A percentile compares a stretch with the other conserved stretches of the same genome.
Conservation (phyloP, 2,329 filamentous ascomycete genomes). For the Lachnellula subtilissima region DNA sequence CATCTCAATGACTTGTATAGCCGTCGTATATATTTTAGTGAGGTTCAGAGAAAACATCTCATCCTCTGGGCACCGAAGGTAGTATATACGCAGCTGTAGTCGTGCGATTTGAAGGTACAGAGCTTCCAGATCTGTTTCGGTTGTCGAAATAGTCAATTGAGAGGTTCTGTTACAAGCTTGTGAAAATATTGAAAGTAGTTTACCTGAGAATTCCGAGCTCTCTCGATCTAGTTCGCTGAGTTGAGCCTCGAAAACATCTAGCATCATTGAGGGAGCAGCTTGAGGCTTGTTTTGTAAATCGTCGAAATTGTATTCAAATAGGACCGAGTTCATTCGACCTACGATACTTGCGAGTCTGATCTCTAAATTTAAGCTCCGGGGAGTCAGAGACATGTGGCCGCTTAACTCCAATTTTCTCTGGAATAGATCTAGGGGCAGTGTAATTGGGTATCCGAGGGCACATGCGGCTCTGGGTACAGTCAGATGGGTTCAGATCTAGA, state of each 20-base stretch:
- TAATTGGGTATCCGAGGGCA: constrained; percentile 11
- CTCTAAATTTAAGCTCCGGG: constrained; percentile 3
- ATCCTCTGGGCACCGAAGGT: constrained; percentile 8
- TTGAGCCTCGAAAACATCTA: constrained; percentile 12
- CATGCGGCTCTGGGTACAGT: constrained; percentile 7
- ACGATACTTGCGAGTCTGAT: constrained; percentile 8
- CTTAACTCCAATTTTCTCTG: constrained; percentile 7
- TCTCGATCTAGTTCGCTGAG: constrained; percentile 6
- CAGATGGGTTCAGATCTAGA: not conserved
- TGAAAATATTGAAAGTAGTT: no score
- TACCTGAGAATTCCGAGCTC: constrained; percentile 3
- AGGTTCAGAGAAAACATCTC: constrained; percentile 7
- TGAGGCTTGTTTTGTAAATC: constrained; percentile 9
- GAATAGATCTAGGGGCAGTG: constrained; percentile 8
- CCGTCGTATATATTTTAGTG: constrained; percentile 9
- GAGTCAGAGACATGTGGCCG: constrained; percentile 4
- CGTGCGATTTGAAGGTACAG: constrained; percentile 8
- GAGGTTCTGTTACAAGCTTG: not conserved
- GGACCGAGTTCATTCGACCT: constrained; percentile 7
- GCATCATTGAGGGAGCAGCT: constrained; percentile 10
- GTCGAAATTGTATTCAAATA: constrained; percentile 11
- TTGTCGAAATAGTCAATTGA: not conserved
- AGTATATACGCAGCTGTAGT: constrained; percentile 10
- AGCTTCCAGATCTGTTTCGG: constrained; percentile 4
- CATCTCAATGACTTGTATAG: constrained; percentile 4